These are phyloP conservation scores for Syzygium jambos DNA, from an alignment of 345 rosid genomes.

Conservation along the genomic window DNA sequence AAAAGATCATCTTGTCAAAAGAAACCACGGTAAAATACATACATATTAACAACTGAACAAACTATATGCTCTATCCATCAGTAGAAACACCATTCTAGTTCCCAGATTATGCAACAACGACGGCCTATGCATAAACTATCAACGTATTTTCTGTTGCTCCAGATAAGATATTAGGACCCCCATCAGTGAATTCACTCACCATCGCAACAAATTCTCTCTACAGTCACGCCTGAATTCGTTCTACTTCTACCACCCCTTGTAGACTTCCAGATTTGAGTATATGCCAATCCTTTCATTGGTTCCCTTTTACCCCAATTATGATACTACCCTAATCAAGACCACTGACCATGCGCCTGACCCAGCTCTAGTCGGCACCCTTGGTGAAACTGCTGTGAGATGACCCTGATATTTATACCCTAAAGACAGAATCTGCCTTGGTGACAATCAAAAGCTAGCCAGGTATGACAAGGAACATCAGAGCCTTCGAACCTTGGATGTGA, in stretches of 20 bases:
- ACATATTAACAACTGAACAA: neutral
- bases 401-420: neutral
- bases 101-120: neutral
- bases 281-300: neutral
- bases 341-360: neutral
- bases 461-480: neutral
- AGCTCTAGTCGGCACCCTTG: neutral
- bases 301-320: neutral
- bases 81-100: neutral
- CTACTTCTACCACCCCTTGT: neutral
- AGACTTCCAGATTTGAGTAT: neutral
- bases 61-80: neutral
- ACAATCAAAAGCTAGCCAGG: neutral
- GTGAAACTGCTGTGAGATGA: neutral
- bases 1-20: neutral
- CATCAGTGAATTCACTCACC: neutral
- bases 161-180: neutral
- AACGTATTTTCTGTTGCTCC: neutral
- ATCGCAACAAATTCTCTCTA: neutral
- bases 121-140: neutral
- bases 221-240: neutral
- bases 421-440: neutral
- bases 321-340: neutral
- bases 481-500: neutral
- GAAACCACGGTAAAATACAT: neutral